These are phyloP conservation scores for Venturia carpophila DNA, from an alignment of 2,329 filamentous ascomycete genomes.

Conservation along the genomic window DNA sequence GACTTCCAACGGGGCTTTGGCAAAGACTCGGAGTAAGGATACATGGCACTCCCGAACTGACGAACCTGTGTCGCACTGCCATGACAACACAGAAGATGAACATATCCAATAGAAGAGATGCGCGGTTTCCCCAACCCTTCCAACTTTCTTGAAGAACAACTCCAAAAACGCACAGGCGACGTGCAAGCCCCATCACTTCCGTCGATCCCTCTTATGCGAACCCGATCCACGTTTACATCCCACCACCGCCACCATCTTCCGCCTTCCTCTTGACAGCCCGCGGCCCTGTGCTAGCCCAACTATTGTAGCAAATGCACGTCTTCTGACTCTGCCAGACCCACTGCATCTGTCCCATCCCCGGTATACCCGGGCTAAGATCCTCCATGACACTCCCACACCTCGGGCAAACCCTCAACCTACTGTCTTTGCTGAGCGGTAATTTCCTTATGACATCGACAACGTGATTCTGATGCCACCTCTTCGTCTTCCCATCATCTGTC, in stretches of 20 bases:
- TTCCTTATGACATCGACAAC: slow-evolving; percentile 52
- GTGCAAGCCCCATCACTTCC: too few species aligned
- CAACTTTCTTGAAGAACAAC: too few species aligned
- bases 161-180: too few species aligned
- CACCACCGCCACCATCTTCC: not conserved
- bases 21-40: too few species aligned
- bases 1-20: too few species aligned
- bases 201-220: too few species aligned
- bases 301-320: slow-evolving; percentile 19
- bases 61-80: too few species aligned
- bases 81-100: too few species aligned
- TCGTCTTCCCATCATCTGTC: slow-evolving; percentile 48
- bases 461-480: slow-evolving; percentile 53
- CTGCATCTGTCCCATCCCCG: not conserved
- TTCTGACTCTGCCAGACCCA: slow-evolving; percentile 19
- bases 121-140: too few species aligned
- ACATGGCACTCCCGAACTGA: too few species aligned
- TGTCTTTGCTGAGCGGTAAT: slow-evolving; percentile 32
- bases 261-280: not conserved
- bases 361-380: slow-evolving; percentile 30
- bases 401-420: slow-evolving; percentile 35
- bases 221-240: too few species aligned
- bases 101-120: too few species aligned
- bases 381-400: slow-evolving; percentile 41
- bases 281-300: slow-evolving; percentile 14